Evolutionary conservation across 495 filamentous ascomycete genomes (phyloP).

Genomic region (Hypoxylon rickii): DNA sequence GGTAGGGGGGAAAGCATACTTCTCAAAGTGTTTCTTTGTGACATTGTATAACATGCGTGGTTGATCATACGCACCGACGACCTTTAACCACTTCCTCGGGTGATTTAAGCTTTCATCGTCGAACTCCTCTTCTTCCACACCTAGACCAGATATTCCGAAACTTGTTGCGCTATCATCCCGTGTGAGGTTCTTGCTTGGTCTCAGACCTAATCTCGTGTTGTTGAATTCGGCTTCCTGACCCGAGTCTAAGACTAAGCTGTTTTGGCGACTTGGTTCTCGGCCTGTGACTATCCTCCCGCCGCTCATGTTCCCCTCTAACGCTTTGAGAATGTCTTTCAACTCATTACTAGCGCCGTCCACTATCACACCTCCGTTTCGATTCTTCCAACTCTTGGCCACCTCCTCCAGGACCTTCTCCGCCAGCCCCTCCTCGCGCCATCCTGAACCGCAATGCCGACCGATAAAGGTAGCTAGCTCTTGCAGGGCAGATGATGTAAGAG

Average conservation of each 20-base stretch:
- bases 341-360: constrained; percentile 80
- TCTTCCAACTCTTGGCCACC: constrained; percentile 87
- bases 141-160: constrained; percentile 64
- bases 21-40: constrained; percentile 89
- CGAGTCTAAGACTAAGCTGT: constrained; percentile 55
- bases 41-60: constrained; percentile 85
- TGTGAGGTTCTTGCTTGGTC: constrained; percentile 43
- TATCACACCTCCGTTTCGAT: constrained; percentile 79
- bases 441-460: constrained; percentile 88
- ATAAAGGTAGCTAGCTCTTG: constrained; percentile 85
- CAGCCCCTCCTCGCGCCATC: constrained; percentile 93
- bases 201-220: constrained; percentile 48
- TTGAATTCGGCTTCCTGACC: constrained; percentile 45
- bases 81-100: constrained; percentile 75
- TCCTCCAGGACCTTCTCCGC: constrained; percentile 93
- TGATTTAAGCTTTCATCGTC: constrained; percentile 59
- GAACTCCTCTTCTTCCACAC: constrained; percentile 67
- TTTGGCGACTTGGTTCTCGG: constrained; percentile 60
- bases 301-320: constrained; percentile 80
- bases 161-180: constrained; percentile 65
- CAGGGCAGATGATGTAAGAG: constrained; percentile 85
- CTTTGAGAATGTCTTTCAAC: constrained; percentile 78
- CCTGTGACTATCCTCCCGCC: constrained; percentile 68
- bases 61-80: constrained; percentile 81
- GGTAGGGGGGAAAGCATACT: constrained; percentile 39